Evolutionary conservation across 2,329 filamentous ascomycete species (phyloP).

Genomic region (Botryosphaeria dothidea): DNA sequence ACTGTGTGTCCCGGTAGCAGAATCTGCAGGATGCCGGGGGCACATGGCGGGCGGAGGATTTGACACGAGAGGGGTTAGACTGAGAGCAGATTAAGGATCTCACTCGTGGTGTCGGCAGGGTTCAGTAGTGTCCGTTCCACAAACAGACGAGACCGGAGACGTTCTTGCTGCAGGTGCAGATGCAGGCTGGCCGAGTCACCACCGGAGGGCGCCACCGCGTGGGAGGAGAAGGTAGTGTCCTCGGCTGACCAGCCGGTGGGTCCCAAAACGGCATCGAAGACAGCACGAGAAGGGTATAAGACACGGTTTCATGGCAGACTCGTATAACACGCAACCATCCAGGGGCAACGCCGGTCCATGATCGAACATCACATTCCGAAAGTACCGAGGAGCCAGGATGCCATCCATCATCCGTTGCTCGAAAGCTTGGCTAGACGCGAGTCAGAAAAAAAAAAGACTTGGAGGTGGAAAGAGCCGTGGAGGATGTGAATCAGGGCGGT

Average conservation of each 20-base stretch:
- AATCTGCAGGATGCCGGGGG: background rate
- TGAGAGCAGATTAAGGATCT: background rate
- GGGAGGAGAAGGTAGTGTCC: background rate
- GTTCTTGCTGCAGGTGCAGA: background rate
- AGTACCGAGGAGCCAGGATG: background rate
- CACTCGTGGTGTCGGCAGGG: background rate
- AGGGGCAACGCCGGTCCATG: background rate
- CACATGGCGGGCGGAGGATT: constrained; percentile 4
- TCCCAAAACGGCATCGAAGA: background rate
- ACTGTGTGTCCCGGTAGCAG: background rate
- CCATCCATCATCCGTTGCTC: background rate
- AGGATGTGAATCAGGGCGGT: background rate
- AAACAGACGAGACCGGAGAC: background rate
- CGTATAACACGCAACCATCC: background rate
- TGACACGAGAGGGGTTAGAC: background rate
- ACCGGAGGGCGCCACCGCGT: background rate
- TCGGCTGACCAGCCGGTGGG: background rate
- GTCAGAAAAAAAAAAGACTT: background rate
- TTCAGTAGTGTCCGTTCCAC: background rate
- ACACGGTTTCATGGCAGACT: background rate
- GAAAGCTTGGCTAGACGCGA: background rate
- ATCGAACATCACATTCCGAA: background rate
- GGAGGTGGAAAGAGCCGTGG: background rate
- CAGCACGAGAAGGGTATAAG: background rate
- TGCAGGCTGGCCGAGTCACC: background rate